Evolutionary conservation across 2,329 filamentous ascomycete species (phyloP).

Genomic region (Septoria linicola): DNA sequence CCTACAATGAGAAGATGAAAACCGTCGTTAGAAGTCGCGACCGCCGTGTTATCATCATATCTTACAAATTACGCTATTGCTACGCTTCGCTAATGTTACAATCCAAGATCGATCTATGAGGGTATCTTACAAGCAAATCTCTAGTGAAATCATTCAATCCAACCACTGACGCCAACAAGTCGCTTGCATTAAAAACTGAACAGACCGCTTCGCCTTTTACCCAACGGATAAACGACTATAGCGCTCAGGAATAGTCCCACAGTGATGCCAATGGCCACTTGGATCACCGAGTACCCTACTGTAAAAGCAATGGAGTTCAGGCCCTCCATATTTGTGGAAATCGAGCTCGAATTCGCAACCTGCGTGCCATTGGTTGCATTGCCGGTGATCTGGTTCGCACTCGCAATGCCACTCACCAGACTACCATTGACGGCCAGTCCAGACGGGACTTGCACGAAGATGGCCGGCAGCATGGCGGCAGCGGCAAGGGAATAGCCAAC

Average conservation of each 20-base stretch:
- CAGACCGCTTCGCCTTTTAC: constrained; percentile 48
- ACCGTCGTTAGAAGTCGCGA: too few relatives aligned
- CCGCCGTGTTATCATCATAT: not conserved
- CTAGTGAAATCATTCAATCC: not conserved
- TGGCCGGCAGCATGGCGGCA: constrained; percentile 80
- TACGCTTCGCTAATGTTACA: not conserved
- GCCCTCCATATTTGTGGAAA: constrained; percentile 28
- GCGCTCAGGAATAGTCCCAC: constrained; percentile 52
- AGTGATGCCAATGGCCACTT: constrained; percentile 54
- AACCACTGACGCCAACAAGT: not conserved
- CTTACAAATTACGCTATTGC: constrained; percentile 5
- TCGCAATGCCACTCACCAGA: constrained; percentile 57
- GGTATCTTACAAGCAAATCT: constrained; percentile 9
- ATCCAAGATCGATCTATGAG: constrained; percentile 12
- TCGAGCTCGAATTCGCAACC: constrained; percentile 41
- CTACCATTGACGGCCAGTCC: constrained; percentile 59
- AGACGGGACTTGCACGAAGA: constrained; percentile 68
- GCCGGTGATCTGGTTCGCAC: constrained; percentile 55
- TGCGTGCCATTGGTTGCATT: constrained; percentile 46
- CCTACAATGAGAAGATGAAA: too few relatives aligned
- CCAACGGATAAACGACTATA: constrained; percentile 51
- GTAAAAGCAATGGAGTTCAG: constrained; percentile 49
- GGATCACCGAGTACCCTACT: constrained; percentile 50
- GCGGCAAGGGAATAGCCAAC: constrained; percentile 76
- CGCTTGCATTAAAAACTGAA: constrained; percentile 40